A percentile compares a stretch with the other conserved stretches of the same genome.
These are phyloP conservation scores for Arabidopsis suecica DNA, from an alignment of 345 rosid genomes.

Conservation along the genomic window DNA sequence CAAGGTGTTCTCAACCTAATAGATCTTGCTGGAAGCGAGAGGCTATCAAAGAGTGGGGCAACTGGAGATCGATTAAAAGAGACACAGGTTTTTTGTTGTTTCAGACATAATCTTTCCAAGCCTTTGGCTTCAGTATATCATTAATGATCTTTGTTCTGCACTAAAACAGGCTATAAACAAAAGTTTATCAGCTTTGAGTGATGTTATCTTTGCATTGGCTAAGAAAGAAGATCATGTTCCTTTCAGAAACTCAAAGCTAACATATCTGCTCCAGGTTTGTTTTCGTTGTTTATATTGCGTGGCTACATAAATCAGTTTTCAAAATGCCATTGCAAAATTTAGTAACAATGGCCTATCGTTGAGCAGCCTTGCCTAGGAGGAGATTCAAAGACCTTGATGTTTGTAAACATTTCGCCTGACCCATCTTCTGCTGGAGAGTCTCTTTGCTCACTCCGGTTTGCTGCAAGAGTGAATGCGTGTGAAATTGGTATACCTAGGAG, in stretches of 20 bases:
- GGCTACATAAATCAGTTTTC: not conserved
- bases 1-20: slow-evolving; percentile 20
- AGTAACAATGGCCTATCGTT: not conserved
- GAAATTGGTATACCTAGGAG: slow-evolving; percentile 40
- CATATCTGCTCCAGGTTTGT: slow-evolving; percentile 12
- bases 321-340: not conserved
- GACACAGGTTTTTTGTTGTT: slow-evolving; percentile 4
- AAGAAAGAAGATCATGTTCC: slow-evolving; percentile 27
- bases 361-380: slow-evolving; percentile 23
- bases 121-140: not conserved
- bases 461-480: slow-evolving; percentile 77
- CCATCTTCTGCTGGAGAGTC: slow-evolving; percentile 71
- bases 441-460: slow-evolving; percentile 72
- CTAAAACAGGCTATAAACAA: slow-evolving; percentile 20
- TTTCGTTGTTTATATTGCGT: not conserved
- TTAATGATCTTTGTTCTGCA: not conserved
- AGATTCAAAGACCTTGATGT: slow-evolving; percentile 47
- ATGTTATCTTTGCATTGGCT: slow-evolving; percentile 10
- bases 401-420: slow-evolving; percentile 78
- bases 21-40: slow-evolving; percentile 21
- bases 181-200: slow-evolving; percentile 8
- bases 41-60: slow-evolving; percentile 20
- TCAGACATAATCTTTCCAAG: not conserved
- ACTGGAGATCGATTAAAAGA: slow-evolving; percentile 23
- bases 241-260: slow-evolving; percentile 19